Base-by-base conservation (phyloP, 352 stramenopile species). In the Phytophthora fragariae region DNA sequence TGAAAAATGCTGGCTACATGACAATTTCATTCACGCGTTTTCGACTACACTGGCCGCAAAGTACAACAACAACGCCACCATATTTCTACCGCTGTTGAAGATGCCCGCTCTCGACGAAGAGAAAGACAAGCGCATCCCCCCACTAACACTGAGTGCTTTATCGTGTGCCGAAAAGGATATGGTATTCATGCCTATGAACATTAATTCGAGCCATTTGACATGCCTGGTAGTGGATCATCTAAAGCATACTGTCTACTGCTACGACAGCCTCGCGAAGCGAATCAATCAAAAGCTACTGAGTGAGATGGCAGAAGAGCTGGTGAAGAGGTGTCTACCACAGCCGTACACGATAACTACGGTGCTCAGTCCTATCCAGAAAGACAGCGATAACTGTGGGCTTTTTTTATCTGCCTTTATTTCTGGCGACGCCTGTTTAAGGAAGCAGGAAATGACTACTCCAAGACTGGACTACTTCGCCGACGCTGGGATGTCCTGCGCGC, bases 231-330 rank as follows among this genome's bases (percentile, higher is more conserved):
- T 58, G 2, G 59, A 57, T 39, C 17, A 11, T 8, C 47, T 14
- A 19, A 37, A n/a, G 21, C 19, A 14, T 5, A 29, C 31, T 27
- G 57, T 65, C 24, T 65, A 65, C 46, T 65, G 46, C 47, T 65
- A 65, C 59, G 59, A 65, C 31, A 65, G 47, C 19, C 41, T 65
- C 1, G 31, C 56, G 11, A 65, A 65, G 59, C 59, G 59, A 11
- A 6, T 46, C 3, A 50, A 65, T 19, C 59, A 57, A 7, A 65
- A 50, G 10, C 33, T 57, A n/a, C 39, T 65, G 7, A 17, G 27
- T 11, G 59, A 57, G 11, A 9, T 65, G 46, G 33, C 31, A 4
- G 33, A 33, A 24, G 44, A 50, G 7, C 44, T 50, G 7, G 1
- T 21, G 44, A 50, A 50, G 44, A 50, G 19, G 44, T 19, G 55